These are phyloP conservation scores for Thermothelomyces thermophilus DNA, from an alignment of 2,329 filamentous ascomycete species.

Conservation along the genomic window DNA sequence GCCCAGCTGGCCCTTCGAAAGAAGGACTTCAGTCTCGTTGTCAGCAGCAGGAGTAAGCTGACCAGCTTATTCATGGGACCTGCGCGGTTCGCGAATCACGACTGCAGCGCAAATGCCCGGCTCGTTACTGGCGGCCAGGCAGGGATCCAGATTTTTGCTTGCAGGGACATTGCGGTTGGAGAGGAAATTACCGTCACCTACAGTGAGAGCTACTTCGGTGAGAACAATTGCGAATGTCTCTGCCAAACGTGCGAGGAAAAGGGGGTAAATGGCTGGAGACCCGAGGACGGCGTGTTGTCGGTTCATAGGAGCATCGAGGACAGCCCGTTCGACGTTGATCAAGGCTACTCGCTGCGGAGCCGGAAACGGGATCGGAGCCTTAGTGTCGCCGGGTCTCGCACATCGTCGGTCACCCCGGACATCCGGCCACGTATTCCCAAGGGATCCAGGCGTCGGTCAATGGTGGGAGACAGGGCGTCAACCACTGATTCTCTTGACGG, in stretches of 20 bases:
- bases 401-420: slow-evolving; percentile 51
- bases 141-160: slow-evolving; percentile 85
- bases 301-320: slow-evolving; percentile 50
- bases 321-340: slow-evolving; percentile 30
- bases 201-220: slow-evolving; percentile 91
- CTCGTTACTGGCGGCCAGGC: slow-evolving; percentile 77
- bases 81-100: slow-evolving; percentile 93
- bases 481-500: slow-evolving; percentile 30
- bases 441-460: slow-evolving; percentile 28
- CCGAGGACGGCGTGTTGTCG: slow-evolving; percentile 39
- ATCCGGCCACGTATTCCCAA: slow-evolving; percentile 47
- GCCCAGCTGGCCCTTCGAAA: slow-evolving; percentile 70
- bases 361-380: slow-evolving; percentile 45
- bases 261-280: slow-evolving; percentile 76
- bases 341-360: slow-evolving; percentile 51
- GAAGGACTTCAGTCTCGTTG: slow-evolving; percentile 94
- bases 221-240: slow-evolving; percentile 89
- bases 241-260: slow-evolving; percentile 78
- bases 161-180: slow-evolving; percentile 71
- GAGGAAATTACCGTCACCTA: slow-evolving; percentile 98
- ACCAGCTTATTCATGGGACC: slow-evolving; percentile 91
- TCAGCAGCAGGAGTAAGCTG: slow-evolving; percentile 85
- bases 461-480: slow-evolving; percentile 31
- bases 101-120: slow-evolving; percentile 86
- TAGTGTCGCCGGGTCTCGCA: slow-evolving; percentile 42